phyloP scores from a whole-genome alignment of 202 grass and related monocot genomes.

The Zoysia matrella region DNA sequence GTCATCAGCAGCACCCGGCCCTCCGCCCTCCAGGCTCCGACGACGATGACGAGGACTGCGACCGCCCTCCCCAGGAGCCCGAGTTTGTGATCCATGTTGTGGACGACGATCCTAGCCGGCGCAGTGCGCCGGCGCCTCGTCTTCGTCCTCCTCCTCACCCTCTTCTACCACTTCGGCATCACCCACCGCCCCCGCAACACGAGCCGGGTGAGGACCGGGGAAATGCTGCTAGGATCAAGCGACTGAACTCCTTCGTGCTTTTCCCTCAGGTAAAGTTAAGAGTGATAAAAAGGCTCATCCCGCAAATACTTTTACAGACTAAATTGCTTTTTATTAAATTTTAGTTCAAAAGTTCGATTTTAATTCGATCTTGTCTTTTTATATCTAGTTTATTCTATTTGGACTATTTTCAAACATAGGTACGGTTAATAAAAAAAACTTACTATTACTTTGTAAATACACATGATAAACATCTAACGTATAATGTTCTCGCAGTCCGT shows the following conservation, averaged over 20 bases:
- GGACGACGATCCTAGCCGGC: not conserved
- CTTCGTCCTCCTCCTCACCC: not conserved
- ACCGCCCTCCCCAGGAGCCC: not conserved
- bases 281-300: too few species aligned
- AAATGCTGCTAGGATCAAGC: not conserved
- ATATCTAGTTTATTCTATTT: too few species aligned
- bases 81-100: conserved; percentile 12
- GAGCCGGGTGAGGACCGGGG: too few species aligned
- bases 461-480: too few species aligned
- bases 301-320: too few species aligned
- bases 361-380: too few species aligned
- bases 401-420: too few species aligned
- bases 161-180: not conserved
- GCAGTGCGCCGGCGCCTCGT: not conserved
- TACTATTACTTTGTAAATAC: too few species aligned
- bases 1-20: not conserved
- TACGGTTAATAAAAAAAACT: too few species aligned
- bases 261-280: not conserved
- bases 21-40: too few species aligned
- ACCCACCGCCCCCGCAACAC: not conserved
- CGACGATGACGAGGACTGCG: not conserved
- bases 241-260: not conserved
- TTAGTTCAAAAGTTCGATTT: too few species aligned
- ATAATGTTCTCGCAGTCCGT: not conserved
- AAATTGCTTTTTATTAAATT: too few species aligned